Percentiles rank a stretch among this genome's conserved stretches.
Evolutionary conservation across 305 asterid species (phyloP).

Genomic region (Fraxinus sp.): DNA sequence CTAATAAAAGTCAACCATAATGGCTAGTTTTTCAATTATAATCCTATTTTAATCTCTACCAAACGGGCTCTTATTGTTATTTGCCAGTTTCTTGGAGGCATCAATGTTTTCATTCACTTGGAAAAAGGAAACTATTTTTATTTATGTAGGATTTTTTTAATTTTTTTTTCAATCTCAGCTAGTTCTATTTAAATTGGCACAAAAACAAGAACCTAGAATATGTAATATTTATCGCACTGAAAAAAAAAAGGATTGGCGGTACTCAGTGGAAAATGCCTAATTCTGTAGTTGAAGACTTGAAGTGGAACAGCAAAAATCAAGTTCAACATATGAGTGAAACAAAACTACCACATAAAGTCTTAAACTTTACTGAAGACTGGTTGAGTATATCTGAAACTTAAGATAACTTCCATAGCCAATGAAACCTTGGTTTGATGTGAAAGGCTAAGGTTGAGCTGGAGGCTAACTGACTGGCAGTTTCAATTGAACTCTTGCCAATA

Average conservation of each 20-base stretch:
- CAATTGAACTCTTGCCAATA: neutral
- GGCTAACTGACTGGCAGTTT: neutral
- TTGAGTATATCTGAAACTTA: neutral
- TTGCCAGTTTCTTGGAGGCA: neutral
- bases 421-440: neutral
- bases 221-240: neutral
- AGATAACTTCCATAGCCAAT: neutral
- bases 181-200: neutral
- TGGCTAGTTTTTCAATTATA: no score
- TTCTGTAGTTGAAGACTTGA: neutral
- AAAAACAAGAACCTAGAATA: neutral
- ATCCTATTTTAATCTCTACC: no score
- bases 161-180: neutral
- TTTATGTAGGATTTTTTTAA: neutral
- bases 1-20: no score
- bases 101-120: neutral
- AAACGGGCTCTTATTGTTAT: neutral
- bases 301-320: neutral
- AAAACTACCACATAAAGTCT: neutral
- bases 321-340: neutral
- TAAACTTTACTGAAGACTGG: neutral
- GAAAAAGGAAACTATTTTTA: neutral
- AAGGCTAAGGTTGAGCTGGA: neutral
- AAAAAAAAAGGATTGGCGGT: neutral
- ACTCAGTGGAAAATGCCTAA: neutral